These are phyloP conservation scores for Castanea mollissima DNA, from an alignment of 306 rosid species.

Conservation along the genomic window DNA sequence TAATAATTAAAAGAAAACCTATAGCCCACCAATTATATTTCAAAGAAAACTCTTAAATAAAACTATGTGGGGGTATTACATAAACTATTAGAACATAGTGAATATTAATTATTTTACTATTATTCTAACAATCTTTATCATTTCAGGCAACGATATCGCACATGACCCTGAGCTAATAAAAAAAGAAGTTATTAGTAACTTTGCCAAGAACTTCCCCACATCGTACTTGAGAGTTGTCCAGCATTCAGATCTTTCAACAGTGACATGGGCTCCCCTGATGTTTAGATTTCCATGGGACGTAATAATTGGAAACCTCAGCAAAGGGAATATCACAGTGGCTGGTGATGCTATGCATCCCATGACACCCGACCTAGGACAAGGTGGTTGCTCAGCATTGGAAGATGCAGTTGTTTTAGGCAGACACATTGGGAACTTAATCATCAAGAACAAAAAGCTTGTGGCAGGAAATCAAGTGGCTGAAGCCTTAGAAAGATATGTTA, in stretches of 20 bases:
- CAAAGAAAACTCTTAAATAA: too few species aligned
- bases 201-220: constrained; percentile 20
- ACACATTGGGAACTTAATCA: neutral
- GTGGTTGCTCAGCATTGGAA: constrained; percentile 15
- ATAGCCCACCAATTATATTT: too few species aligned
- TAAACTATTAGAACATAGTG: too few species aligned
- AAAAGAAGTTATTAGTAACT: constrained; percentile 1
- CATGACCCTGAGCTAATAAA: constrained; percentile 1
- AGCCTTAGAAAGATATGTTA: constrained; percentile 1
- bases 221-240: neutral
- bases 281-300: constrained; percentile 21
- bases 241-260: constrained; percentile 14
- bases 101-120: too few species aligned
- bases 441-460: neutral
- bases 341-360: constrained; percentile 26
- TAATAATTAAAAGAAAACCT: too few species aligned
- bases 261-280: constrained; percentile 10
- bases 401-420: constrained; percentile 20
- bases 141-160: neutral
- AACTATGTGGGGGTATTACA: too few species aligned
- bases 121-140: neutral
- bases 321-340: constrained; percentile 14
- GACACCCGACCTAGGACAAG: constrained; percentile 24
- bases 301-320: constrained; percentile 5
- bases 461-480: neutral